Percentiles rank a stretch among this genome's conserved stretches.
Conservation (phyloP, 164 flowering plant genomes). For the Houttuynia cordata region DNA sequence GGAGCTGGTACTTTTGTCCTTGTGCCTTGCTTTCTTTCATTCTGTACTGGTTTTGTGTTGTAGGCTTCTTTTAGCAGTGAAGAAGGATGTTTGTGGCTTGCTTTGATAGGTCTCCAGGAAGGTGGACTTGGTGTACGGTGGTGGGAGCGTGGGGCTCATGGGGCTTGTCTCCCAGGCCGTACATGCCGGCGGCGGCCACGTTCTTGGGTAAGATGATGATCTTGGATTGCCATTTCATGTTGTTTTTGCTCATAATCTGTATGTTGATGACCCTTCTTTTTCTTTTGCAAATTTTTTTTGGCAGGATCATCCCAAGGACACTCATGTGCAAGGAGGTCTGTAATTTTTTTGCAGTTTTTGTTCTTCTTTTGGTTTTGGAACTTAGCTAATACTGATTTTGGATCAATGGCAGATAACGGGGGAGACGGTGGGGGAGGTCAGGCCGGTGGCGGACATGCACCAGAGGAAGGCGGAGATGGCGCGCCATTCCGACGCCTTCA, state of each 20-base stretch:
- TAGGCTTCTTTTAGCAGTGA: background rate
- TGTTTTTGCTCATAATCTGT: too few species aligned
- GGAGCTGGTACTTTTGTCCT: slow-evolving; percentile 19
- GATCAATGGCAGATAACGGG: slow-evolving; percentile 18
- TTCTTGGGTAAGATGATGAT: slow-evolving; percentile 24
- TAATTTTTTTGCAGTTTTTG: background rate
- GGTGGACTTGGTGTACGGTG: slow-evolving; percentile 33
- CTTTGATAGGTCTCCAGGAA: slow-evolving; percentile 21
- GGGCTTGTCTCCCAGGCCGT: slow-evolving; percentile 36
- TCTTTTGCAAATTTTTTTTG: too few species aligned
- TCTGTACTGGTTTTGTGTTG: too few species aligned
- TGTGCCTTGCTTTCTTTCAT: too few species aligned
- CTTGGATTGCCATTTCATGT: too few species aligned
- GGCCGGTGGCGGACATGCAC: slow-evolving; percentile 28
- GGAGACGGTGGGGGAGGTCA: slow-evolving; percentile 29
- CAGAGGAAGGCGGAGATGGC: slow-evolving; percentile 37
- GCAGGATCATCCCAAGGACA: slow-evolving; percentile 32
- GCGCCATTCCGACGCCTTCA: slow-evolving; percentile 31
- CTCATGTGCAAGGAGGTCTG: slow-evolving; percentile 31
- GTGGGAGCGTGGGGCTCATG: slow-evolving; percentile 36
- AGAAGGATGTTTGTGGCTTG: background rate
- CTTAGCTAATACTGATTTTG: too few species aligned
- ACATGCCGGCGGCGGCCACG: slow-evolving; percentile 29
- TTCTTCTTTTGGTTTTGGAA: background rate
- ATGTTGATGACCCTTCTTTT: too few species aligned